phyloP scores from a whole-genome alignment of 176 grass and related monocot species.

The Cenchrus purpureus region DNA sequence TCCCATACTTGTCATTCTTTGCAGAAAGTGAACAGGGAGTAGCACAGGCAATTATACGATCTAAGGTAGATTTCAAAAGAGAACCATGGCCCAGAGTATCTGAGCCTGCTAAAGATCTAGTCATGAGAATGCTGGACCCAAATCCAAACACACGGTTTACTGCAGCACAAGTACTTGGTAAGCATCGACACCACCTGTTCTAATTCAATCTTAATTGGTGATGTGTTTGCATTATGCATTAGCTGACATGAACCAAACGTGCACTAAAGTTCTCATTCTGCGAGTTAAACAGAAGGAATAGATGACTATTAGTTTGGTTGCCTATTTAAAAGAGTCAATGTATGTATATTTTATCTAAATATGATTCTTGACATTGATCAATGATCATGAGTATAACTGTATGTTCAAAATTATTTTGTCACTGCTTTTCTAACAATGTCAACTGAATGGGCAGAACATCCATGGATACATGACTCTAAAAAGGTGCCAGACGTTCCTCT shows the following conservation, averaged over 20 bases:
- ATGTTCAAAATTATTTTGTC: background rate
- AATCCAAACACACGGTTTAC: conserved; percentile 78
- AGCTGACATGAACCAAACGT: background rate
- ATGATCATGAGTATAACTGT: background rate
- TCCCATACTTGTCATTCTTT: conserved; percentile 24
- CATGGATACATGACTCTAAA: conserved; percentile 87
- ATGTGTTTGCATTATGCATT: conserved; percentile 32
- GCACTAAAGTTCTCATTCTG: conserved; percentile 15
- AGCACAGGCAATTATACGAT: conserved; percentile 90
- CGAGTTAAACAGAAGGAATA: background rate
- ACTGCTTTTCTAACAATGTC: conserved; percentile 23
- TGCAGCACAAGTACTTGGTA: conserved; percentile 94
- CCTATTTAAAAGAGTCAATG: conserved; percentile 8
- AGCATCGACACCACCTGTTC: conserved; percentile 37
- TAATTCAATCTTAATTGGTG: background rate
- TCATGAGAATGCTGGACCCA: conserved; percentile 87
- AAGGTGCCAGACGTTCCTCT: conserved; percentile 85
- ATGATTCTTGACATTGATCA: background rate
- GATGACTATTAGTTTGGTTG: background rate
- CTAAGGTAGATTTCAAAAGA: conserved; percentile 86
- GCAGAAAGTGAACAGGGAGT: conserved; percentile 97
- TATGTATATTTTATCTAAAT: background rate
- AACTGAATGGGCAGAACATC: conserved; percentile 70
- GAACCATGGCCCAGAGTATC: conserved; percentile 95
- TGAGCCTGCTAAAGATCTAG: conserved; percentile 95